Percentiles rank a stretch among this genome's conserved stretches.
These are phyloP conservation scores for Cyberlindnera americana DNA, from an alignment of 805 yeast species.

Conservation along the genomic window DNA sequence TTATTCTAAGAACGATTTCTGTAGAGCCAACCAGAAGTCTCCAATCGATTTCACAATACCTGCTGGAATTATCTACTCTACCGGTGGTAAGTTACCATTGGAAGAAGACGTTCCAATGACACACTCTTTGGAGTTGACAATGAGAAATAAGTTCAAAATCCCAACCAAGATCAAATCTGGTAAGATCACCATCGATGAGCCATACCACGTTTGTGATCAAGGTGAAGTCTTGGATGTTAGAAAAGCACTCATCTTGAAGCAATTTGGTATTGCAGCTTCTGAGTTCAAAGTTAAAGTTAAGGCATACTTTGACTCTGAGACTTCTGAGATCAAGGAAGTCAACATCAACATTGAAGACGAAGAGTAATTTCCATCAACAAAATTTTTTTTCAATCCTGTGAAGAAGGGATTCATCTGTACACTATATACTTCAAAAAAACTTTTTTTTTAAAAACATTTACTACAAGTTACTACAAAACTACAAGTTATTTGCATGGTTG, in stretches of 20 bases:
- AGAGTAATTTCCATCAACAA: slow-evolving; percentile 3
- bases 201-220: slow-evolving; percentile 72
- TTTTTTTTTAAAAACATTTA: no score
- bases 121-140: slow-evolving; percentile 90
- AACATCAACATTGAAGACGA: slow-evolving; percentile 33
- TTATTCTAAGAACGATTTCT: slow-evolving; percentile 75
- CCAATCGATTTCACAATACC: slow-evolving; percentile 86
- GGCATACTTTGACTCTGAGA: slow-evolving; percentile 75
- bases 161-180: slow-evolving; percentile 92
- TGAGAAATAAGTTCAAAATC: slow-evolving; percentile 83
- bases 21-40: slow-evolving; percentile 82
- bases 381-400: no score
- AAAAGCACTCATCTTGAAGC: slow-evolving; percentile 88
- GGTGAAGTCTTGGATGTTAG: slow-evolving; percentile 84
- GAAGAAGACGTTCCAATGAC: slow-evolving; percentile 97
- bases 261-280: slow-evolving; percentile 92
- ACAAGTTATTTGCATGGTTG: not conserved
- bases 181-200: slow-evolving; percentile 72
- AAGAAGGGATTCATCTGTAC: not conserved
- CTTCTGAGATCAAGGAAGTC: slow-evolving; percentile 31
- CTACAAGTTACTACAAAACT: no score
- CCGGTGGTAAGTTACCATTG: slow-evolving; percentile 86
- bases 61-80: slow-evolving; percentile 85
- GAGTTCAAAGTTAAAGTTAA: slow-evolving; percentile 79
- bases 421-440: not conserved